These are phyloP conservation scores for Monosporascus sp. DNA, from an alignment of 2,329 filamentous ascomycete genomes.

Conservation along the genomic window DNA sequence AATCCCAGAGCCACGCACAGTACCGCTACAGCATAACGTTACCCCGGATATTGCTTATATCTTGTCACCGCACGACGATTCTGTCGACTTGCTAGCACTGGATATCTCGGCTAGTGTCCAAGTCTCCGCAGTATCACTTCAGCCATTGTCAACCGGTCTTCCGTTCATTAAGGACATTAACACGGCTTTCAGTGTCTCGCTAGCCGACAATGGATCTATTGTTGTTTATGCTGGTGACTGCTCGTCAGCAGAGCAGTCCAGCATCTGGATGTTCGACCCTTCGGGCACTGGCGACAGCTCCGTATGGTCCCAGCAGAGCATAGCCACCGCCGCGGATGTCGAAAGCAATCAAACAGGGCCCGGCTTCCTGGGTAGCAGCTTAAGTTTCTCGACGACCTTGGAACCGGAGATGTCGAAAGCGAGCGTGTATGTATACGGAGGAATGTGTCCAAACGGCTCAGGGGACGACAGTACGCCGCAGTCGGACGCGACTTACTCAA, in stretches of 20 bases:
- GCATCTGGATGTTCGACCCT: conserved; percentile 64
- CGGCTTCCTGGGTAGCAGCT: conserved; percentile 47
- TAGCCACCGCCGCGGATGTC: conserved; percentile 14
- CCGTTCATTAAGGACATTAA: conserved; percentile 55
- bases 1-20: conserved; percentile 43
- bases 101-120: conserved; percentile 57
- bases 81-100: conserved; percentile 56
- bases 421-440: conserved; percentile 72
- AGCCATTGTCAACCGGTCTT: conserved; percentile 49
- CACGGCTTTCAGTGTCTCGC: conserved; percentile 61
- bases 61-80: conserved; percentile 50
- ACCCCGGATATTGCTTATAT: conserved; percentile 59
- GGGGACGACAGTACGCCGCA: conserved; percentile 53
- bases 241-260: conserved; percentile 41
- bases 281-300: conserved; percentile 32
- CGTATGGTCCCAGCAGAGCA: conserved; percentile 37
- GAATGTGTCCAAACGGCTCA: conserved; percentile 70
- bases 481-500: conserved; percentile 69
- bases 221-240: conserved; percentile 74
- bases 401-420: conserved; percentile 48
- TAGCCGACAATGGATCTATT: conserved; percentile 64
- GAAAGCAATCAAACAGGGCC: conserved; percentile 32
- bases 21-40: conserved; percentile 26
- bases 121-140: conserved; percentile 37
- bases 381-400: conserved; percentile 63